Base-by-base conservation (phyloP, 2,329 filamentous ascomycete genomes). In the Exophiala alcalophila region DNA sequence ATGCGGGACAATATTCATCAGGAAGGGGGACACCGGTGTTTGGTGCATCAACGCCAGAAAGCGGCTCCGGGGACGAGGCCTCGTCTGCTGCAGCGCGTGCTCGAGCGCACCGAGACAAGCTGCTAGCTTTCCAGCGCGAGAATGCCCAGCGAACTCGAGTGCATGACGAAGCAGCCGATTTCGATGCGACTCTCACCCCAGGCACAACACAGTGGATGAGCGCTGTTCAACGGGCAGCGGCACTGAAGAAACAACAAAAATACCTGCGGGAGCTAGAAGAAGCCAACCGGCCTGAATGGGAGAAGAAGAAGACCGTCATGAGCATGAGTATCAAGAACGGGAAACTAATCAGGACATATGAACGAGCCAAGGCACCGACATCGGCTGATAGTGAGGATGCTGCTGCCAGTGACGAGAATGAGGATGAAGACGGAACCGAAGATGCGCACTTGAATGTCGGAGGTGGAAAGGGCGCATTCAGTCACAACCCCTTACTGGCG, bases 221-320 rank as follows among this genome's bases (percentile, higher is more conserved):
- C 11, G 87, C 89, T 0, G 81, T 86, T 51, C 87, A 94, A 63
- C 76, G 89, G 28, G 90, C 89, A 1, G 72, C 81, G 52, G 87
- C 92, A 61, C 68, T 95, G 44, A 94, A 91, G 65, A 77, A 81
- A 44, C 90, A 95, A 65, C 89, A 94, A 65, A 86, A 85, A 61
- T 70, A 90, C 3, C 66, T 94, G 54, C 72, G 87, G 4, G 87
- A 94, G 65, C 82, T 92, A 73, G 86, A 94, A 58, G 94, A 89
- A 81, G 85, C 84, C 54, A 82, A 84, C 3, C 72, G 78, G 37
- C 88, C 89, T 0, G 90, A 94, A 50, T 95, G 89, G 64, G 90
- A 96, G 69, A 94, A 91, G 74, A 77, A 86, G 45, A 80, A 77
- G 56, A 83, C 92, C 47, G 84, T 96, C 1, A 77, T 94, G 53